Percentiles rank a stretch among this genome's conserved stretches.
Conservation (phyloP, 106 monocot species). For the Platanthera zijinensis region DNA sequence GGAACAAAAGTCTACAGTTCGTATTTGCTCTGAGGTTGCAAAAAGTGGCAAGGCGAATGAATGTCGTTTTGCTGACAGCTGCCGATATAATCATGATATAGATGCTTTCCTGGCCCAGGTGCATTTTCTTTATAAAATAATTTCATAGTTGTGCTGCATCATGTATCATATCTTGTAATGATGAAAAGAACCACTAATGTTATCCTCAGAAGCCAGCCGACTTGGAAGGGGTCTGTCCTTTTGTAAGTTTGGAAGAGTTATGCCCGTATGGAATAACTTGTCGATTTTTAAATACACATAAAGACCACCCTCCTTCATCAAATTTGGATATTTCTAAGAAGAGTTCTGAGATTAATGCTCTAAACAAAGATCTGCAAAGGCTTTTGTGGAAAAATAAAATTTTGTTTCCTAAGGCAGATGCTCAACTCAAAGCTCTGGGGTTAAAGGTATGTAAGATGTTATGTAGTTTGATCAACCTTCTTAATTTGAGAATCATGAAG, state of each 20-base stretch:
- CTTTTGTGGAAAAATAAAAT: constrained; percentile 91
- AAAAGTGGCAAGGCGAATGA: constrained; percentile 44
- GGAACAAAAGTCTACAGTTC: constrained; percentile 57
- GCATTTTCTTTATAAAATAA: neutral
- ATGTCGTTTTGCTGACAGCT: constrained; percentile 44
- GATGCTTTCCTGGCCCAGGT: constrained; percentile 73
- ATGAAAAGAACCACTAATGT: neutral
- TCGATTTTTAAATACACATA: constrained; percentile 57
- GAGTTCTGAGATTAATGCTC: constrained; percentile 47
- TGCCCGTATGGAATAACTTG: constrained; percentile 92
- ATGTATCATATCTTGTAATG: neutral
- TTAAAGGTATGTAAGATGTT: constrained; percentile 37
- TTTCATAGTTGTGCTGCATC: neutral
- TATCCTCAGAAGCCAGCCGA: constrained; percentile 77
- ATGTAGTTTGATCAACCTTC: constrained; percentile 1
- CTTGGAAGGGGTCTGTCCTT: constrained; percentile 78
- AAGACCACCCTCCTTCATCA: constrained; percentile 6
- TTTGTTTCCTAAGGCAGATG: constrained; percentile 66
- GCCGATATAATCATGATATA: constrained; percentile 87
- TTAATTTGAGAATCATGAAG: neutral
- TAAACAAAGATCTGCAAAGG: constrained; percentile 80
- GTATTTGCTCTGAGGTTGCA: constrained; percentile 75
- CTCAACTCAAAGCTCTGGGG: constrained; percentile 79
- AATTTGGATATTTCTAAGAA: constrained; percentile 18
- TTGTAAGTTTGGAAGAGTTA: constrained; percentile 21